These are phyloP conservation scores for Elymus sibiricus DNA, from an alignment of 176 grass and related monocot species.

Conservation along the genomic window DNA sequence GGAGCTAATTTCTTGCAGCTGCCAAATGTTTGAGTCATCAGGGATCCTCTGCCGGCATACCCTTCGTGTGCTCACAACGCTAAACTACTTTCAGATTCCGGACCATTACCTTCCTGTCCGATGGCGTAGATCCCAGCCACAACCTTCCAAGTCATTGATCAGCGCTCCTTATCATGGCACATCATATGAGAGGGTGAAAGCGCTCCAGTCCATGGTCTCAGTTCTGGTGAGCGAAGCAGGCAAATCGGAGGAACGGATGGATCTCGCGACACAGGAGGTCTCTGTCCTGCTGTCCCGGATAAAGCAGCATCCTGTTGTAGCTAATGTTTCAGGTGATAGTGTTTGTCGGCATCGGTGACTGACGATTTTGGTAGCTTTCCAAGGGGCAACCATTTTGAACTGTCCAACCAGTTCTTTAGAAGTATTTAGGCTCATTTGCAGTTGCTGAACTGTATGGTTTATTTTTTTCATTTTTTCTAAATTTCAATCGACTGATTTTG, in stretches of 20 bases:
- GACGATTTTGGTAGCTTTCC: not conserved
- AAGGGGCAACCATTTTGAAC: not conserved
- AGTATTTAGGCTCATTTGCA: too few species aligned
- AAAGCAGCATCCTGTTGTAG: slow-evolving; percentile 31
- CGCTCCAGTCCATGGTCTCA: slow-evolving; percentile 52
- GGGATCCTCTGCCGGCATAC: slow-evolving; percentile 65
- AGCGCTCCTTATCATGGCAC: slow-evolving; percentile 9
- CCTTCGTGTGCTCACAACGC: slow-evolving; percentile 42
- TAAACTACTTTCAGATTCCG: slow-evolving; percentile 59
- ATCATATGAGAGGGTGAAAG: slow-evolving; percentile 28
- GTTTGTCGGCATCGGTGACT: not conserved
- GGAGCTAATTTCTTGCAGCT: slow-evolving; percentile 73
- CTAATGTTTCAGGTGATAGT: slow-evolving; percentile 19
- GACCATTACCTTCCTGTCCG: slow-evolving; percentile 55
- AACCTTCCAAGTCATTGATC: slow-evolving; percentile 19
- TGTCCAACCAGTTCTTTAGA: not conserved
- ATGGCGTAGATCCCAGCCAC: slow-evolving; percentile 37
- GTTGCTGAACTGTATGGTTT: too few species aligned
- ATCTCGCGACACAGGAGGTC: slow-evolving; percentile 52
- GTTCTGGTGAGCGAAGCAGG: slow-evolving; percentile 49
- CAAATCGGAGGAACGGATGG: slow-evolving; percentile 61
- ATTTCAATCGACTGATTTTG: too few species aligned
- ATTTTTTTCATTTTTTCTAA: too few species aligned
- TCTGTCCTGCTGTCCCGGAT: slow-evolving; percentile 41
- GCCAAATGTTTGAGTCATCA: slow-evolving; percentile 58